These are phyloP conservation scores for Beta corolliflora DNA, from an alignment of 179 eudicot species.

Conservation along the genomic window DNA sequence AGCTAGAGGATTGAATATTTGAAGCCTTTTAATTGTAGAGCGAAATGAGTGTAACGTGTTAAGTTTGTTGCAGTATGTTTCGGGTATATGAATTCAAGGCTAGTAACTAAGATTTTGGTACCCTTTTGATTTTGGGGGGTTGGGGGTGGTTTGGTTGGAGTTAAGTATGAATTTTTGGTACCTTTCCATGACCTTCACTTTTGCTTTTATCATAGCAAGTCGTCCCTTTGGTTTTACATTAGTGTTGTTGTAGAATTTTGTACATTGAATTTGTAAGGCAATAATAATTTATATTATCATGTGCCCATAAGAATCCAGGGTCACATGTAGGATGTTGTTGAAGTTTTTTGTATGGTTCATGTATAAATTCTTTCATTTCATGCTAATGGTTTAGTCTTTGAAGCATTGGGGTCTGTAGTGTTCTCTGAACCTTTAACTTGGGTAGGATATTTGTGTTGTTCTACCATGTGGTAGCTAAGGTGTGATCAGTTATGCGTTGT, in stretches of 20 bases:
- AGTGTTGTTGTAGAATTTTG: too few relatives aligned
- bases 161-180: not conserved
- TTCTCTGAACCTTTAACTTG: not conserved
- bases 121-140: not conserved
- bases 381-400: not conserved
- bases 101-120: not conserved
- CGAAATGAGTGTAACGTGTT: not conserved
- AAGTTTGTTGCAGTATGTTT: not conserved
- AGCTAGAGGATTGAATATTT: not conserved
- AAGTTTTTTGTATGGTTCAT: too few relatives aligned
- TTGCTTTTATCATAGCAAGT: not conserved
- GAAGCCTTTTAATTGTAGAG: not conserved
- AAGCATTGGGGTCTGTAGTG: not conserved
- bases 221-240: too few relatives aligned
- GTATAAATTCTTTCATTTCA: not conserved
- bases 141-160: not conserved
- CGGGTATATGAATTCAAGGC: not conserved
- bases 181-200: not conserved
- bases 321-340: too few relatives aligned
- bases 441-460: too few relatives aligned
- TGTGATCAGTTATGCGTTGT: not conserved
- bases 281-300: too few relatives aligned
- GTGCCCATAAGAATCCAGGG: not conserved
- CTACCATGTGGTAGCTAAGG: not conserved
- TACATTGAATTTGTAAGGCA: too few relatives aligned